Evolutionary conservation across 345 rosid species (phyloP), one percentile per base, ranked within the genome.

Genomic region (Cardiospermum halicacabum): DNA sequence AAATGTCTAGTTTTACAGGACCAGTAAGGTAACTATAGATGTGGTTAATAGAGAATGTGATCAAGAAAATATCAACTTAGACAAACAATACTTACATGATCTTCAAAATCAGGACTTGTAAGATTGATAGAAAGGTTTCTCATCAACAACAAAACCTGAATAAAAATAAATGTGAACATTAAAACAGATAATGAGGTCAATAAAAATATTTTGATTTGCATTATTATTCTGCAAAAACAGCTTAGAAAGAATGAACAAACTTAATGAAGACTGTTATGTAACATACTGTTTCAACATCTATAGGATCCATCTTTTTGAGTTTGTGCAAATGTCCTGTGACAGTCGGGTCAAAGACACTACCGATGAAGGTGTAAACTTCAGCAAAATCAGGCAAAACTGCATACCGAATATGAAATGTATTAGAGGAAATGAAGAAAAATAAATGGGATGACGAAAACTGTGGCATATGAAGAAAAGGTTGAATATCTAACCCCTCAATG

Each of bases 121-220:
- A 93, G 79, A 76, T 93, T 93, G 77, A 90, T 81, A 43, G 97
- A 84, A 56, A 93, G 94, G 71, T 93, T 93, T 80, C 96, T 85
- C 97, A 93, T 93, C 79, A 90, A 67, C 74, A 93, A 71, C 62
- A 93, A 71, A 69, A 85, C 96, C 97, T 90, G 83, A 59, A 64
- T 62, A 56, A 69, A 69, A 53, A 69, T 26, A 53, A 31, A 60
- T 64, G 64, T 31, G 54, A 63, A 40, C 26, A 54, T 9, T 31
- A 18, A 69, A 9, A 53, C 61, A 60, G 18, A 32, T 11, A 3
- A 18, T 26, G 27, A 42, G 51, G 50, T 53, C 25, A 51, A 28
- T 42, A 26, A 55, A 54, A 22, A 9, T 55, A 55, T 40, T 16
- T 19, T 24, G 57, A 50, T 31, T 36, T 42, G 11, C 42, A 55